Evolutionary conservation across 1,284 basidiomycete species (phyloP).

Genomic region (Anthracocystis walkeri): DNA sequence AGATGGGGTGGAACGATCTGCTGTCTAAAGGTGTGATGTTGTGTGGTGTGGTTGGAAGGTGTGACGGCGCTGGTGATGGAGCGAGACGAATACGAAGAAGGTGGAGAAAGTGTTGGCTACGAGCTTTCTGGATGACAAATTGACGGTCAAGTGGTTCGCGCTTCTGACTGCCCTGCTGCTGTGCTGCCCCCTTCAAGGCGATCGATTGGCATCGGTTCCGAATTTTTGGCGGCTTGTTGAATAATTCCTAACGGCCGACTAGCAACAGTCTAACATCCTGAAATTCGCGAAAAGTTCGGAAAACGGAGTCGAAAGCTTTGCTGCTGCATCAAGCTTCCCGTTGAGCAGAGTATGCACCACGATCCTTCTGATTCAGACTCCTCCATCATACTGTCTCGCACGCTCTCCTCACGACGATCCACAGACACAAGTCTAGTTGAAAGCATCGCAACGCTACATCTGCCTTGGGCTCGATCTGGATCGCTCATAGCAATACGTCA

Average conservation of each 20-base stretch:
- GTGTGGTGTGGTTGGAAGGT: not conserved
- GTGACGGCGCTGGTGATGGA: not conserved
- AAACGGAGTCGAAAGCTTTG: not conserved
- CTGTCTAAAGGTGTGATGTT: not conserved
- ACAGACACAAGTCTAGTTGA: too few species aligned
- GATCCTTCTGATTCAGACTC: not conserved
- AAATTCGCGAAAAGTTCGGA: not conserved
- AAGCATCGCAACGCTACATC: not conserved
- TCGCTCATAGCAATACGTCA: not conserved
- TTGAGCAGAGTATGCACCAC: not conserved
- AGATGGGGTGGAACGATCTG: not conserved
- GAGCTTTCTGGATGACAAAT: conserved; percentile 41
- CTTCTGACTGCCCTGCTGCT: conserved; percentile 4
- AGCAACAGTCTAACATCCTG: conserved; percentile 9
- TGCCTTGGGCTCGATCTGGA: not conserved
- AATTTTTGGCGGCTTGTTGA: not conserved
- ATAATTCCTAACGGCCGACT: conserved; percentile 31
- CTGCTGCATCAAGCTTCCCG: not conserved
- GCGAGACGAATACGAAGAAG: conserved; percentile 3
- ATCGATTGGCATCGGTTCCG: conserved; percentile 49
- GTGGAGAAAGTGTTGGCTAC: conserved; percentile 20
- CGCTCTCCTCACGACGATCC: not conserved
- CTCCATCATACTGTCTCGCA: not conserved
- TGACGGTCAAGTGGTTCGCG: conserved; percentile 15
- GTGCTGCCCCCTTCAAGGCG: conserved; percentile 11